Base-by-base conservation (phyloP, 1,284 basidiomycete species). In the Ceratobasidium sp. region DNA sequence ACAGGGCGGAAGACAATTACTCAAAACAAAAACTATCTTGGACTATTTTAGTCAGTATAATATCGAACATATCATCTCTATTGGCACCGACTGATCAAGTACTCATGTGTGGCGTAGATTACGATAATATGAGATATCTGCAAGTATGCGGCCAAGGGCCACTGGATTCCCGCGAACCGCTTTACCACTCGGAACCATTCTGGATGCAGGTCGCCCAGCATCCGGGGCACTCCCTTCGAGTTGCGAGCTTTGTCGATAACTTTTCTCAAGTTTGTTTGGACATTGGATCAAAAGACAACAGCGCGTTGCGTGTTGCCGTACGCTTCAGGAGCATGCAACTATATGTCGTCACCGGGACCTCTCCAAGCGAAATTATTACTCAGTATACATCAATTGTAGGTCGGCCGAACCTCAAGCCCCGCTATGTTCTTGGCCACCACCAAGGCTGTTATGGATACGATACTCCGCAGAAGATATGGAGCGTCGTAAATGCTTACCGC, bases 211-310 rank as follows among this genome's bases (percentile, higher is more conserved):
- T 69, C 32, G 38, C 40, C 25, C 49, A 60, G 20, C 49, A 62
- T 22, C 69, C 69, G n/a, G 69, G 69, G 3, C 45, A 64, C 22
- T 40, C 25, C 5, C 50, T 62, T 12, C 53, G 38, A 32, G 45
- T 62, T n/a, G 69, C 69, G 0, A 69, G 38, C 25, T 69, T 69
- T 43, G 69, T 69, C 31, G 69, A 69, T 34, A 69, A 69, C 34
- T 69, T 55, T 50, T 62, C 57, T 22, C 69, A 69, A 52, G 69
- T 69, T 3, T 60, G 58, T 17, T 43, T 69, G 31, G 68, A 69
- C 34, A 52, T 69, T 35, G 68, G 68, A 32, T 62, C 57, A 1
- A 45, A 27, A 38, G 32, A 69, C 22, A 62, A 53, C 22, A 47
- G 68, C 15, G 35, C 20, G 38, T 31, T 64, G 34, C 52, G 57